phyloP scores from a whole-genome alignment of 768 basidiomycete species.

The Mrakia blollopis region DNA sequence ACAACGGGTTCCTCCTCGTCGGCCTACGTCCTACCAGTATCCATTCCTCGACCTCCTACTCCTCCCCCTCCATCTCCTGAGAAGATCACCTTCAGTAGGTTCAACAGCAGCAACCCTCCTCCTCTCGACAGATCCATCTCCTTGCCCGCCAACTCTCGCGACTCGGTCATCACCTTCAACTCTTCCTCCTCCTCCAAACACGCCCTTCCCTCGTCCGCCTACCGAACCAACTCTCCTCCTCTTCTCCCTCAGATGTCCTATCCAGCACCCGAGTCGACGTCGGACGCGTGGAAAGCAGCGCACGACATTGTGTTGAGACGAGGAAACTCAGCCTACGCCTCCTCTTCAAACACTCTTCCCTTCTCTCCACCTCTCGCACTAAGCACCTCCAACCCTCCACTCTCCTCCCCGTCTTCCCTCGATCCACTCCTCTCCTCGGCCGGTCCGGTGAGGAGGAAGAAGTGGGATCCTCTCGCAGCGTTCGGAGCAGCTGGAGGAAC shows the following conservation, averaged over 20 bases:
- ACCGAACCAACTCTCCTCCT: neutral
- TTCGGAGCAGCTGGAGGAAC: neutral
- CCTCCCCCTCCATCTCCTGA: neutral
- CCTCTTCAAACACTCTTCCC: neutral
- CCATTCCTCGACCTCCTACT: slow-evolving; percentile 14
- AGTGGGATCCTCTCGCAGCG: slow-evolving; percentile 18
- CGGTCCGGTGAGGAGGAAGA: neutral
- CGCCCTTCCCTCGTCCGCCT: neutral
- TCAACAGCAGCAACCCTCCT: neutral
- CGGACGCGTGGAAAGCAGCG: neutral
- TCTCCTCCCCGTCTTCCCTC: neutral
- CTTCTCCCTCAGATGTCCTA: neutral
- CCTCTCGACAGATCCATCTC: neutral
- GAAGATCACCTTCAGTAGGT: neutral
- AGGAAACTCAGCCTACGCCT: neutral
- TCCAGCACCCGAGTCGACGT: neutral
- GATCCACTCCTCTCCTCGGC: neutral
- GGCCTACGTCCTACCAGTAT: neutral
- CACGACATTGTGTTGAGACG: neutral
- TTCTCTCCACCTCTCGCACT: neutral
- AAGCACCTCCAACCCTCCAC: neutral
- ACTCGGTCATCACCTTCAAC: slow-evolving; percentile 4
- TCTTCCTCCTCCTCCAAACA: neutral
- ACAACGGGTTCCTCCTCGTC: neutral
- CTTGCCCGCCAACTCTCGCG: neutral